Evolutionary conservation across 768 basidiomycete species (phyloP).

Genomic region (Serendipita sp.): DNA sequence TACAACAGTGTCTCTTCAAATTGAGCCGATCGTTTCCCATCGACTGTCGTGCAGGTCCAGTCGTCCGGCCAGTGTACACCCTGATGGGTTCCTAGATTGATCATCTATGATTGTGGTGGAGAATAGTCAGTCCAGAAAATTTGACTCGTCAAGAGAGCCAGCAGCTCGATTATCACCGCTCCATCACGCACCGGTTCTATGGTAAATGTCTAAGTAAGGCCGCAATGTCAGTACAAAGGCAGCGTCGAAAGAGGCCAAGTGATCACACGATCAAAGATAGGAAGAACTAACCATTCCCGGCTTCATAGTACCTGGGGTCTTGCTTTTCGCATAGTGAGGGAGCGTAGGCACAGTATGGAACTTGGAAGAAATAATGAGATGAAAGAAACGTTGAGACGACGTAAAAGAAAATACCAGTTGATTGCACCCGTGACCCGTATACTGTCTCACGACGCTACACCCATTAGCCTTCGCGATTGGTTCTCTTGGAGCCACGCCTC

Average conservation of each 20-base stretch:
- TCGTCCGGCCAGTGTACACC: constrained; percentile 82
- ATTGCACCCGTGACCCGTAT: constrained; percentile 84
- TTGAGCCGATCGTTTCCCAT: constrained; percentile 84
- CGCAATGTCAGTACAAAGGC: background rate
- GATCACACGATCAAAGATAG: constrained; percentile 3
- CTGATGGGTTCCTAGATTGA: constrained; percentile 64
- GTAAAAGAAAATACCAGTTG: constrained; percentile 55
- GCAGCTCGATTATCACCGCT: background rate
- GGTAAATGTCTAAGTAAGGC: constrained; percentile 32
- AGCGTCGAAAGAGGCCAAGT: background rate
- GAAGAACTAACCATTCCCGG: constrained; percentile 59
- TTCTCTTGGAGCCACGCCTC: constrained; percentile 39
- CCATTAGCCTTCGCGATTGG: constrained; percentile 66
- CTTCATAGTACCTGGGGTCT: constrained; percentile 85
- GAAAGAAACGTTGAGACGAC: constrained; percentile 4
- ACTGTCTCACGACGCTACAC: constrained; percentile 82
- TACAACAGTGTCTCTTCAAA: constrained; percentile 95
- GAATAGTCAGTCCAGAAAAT: background rate
- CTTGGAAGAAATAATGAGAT: background rate
- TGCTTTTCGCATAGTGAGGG: constrained; percentile 90
- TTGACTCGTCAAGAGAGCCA: background rate
- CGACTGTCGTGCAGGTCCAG: constrained; percentile 89
- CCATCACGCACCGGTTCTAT: constrained; percentile 51
- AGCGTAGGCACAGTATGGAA: constrained; percentile 47
- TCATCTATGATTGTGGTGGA: constrained; percentile 44